These are phyloP conservation scores for Aureobasidium sp. DNA, from an alignment of 2,329 filamentous ascomycete genomes.

Conservation along the genomic window DNA sequence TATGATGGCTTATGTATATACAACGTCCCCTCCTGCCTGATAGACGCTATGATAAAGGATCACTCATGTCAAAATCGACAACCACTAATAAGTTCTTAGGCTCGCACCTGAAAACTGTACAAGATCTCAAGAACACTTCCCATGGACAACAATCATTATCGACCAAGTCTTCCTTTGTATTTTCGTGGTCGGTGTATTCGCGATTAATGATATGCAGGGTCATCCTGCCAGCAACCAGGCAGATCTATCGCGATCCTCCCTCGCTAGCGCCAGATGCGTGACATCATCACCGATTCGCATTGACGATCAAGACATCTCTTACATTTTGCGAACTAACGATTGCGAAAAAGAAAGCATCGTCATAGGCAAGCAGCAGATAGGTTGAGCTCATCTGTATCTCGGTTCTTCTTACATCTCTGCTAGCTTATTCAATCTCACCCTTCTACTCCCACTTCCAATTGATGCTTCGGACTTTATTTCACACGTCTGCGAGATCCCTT, in stretches of 20 bases:
- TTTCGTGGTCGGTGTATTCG: background rate
- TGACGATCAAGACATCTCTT: constrained; percentile 1
- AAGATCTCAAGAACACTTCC: background rate
- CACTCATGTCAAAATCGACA: background rate
- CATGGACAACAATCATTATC: background rate
- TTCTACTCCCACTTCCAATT: background rate
- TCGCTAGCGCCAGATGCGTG: constrained; percentile 4
- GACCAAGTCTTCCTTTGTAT: background rate
- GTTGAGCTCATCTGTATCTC: background rate
- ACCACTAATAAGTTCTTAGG: background rate
- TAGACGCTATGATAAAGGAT: too few relatives aligned
- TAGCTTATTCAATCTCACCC: background rate
- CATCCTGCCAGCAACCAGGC: background rate
- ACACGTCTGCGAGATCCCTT: constrained; percentile 9
- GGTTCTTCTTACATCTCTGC: background rate
- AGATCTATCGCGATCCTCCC: background rate
- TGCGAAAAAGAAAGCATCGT: background rate
- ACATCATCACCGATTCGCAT: constrained; percentile 4
- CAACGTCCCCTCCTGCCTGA: too few relatives aligned
- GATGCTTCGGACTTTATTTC: constrained; percentile 9
- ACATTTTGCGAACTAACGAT: constrained; percentile 1
- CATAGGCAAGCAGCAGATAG: constrained; percentile 4
- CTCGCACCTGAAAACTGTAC: background rate
- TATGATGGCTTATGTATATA: background rate
- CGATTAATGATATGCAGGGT: background rate